A percentile compares a stretch with the other conserved stretches of the same genome.
Conservation (phyloP, 768 basidiomycete species). For the Kwoniella pini region DNA sequence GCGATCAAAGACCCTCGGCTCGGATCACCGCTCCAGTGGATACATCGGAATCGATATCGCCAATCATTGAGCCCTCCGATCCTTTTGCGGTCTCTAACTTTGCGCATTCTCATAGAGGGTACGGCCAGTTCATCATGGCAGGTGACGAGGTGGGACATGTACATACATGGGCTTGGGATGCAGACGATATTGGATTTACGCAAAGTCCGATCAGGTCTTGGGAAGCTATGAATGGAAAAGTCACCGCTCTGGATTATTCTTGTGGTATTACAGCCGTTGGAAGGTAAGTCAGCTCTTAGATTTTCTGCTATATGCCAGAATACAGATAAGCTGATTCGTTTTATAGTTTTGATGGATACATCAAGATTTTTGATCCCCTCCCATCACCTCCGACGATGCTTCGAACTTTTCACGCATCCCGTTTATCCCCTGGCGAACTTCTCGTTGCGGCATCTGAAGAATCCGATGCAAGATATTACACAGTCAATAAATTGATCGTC, state of each 20-base stretch:
- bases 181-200: not conserved
- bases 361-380: slow-evolving; percentile 48
- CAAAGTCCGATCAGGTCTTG: slow-evolving; percentile 30
- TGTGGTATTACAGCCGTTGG: slow-evolving; percentile 43
- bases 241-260: slow-evolving; percentile 41
- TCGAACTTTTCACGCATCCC: slow-evolving; percentile 39
- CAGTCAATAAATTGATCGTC: slow-evolving; percentile 47
- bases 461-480: slow-evolving; percentile 30
- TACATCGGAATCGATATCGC: slow-evolving; percentile 8
- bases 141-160: slow-evolving; percentile 38
- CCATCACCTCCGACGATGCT: slow-evolving; percentile 31
- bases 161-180: slow-evolving; percentile 41
- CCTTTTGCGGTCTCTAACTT: not conserved
- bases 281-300: slow-evolving; percentile 29
- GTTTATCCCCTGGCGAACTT: slow-evolving; percentile 31
- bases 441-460: slow-evolving; percentile 20
- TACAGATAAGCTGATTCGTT: not conserved
- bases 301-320: not conserved
- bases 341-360: slow-evolving; percentile 39
- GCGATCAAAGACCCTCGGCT: not conserved
- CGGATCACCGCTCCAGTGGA: not conserved
- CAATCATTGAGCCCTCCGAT: not conserved
- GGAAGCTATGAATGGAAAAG: slow-evolving; percentile 31
- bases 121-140: slow-evolving; percentile 36
- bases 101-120: slow-evolving; percentile 2